Base-by-base conservation (phyloP, 2,329 filamentous ascomycete species). In the Colletotrichum sp. region DNA sequence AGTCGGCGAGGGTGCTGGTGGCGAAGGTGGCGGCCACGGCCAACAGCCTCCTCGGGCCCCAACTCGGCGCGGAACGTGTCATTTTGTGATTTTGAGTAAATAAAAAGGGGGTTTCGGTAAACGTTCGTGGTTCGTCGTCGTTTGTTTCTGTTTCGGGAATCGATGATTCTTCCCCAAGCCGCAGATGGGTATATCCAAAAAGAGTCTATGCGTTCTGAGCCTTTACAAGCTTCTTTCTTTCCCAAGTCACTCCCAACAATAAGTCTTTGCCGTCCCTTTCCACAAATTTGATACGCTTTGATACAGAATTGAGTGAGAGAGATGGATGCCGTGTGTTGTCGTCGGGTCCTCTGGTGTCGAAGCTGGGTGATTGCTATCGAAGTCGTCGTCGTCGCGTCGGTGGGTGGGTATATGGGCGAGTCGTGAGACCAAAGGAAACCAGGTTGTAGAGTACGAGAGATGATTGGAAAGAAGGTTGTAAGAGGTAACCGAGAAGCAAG, bases 1-100 rank as follows among this genome's bases (percentile, higher is more conserved):
- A 92, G 76, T 87, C 89, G 71, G 91, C 94, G 75, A 94, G 82
- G 70, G 90, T 93, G 74, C 88, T 85, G 65, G 82, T 83, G 18
- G 83, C 79, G 61, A 89, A 81, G 67, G 83, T 81, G 66, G 83
- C 81, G 25, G 86, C 82, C 70, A 84, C 79, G 73, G 85, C 77
- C 68, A 82, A 82, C 71, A 79, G 82, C 80, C 81, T 80, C 62
- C 61, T 71, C 34, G 79, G 77, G 68, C 78, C 82, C 82, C 82
- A 83, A 71, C 66, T 62, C 36, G 66, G 66, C n/a, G 76, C 61
- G 80, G 81, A 70, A 78, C 79, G 82, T 80, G 84, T 80, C 85
- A 86, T 86, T 71, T 62, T 27, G 27, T 61, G 43, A 22, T 52
- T 48, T 48, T 13, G n/a, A 22, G 43, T 52, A 52, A 22, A 16